phyloP scores from a whole-genome alignment of 2,329 filamentous ascomycete species.

The Pseudocercospora pini-densiflorae region DNA sequence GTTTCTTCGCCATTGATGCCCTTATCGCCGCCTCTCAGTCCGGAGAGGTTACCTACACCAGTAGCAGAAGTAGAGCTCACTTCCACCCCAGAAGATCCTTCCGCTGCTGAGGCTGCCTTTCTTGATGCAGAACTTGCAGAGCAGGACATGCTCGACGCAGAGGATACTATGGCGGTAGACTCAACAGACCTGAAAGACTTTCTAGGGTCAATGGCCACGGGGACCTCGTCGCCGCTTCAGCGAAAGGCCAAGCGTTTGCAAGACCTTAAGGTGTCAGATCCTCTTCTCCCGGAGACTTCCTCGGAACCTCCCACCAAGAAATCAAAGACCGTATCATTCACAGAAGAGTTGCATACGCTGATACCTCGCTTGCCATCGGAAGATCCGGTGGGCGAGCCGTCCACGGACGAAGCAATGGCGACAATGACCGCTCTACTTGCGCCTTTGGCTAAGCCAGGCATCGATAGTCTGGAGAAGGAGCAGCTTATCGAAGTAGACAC shows the following conservation, averaged over 20 bases:
- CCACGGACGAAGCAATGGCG: conserved; percentile 39
- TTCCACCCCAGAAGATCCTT: conserved; percentile 37
- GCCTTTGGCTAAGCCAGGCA: conserved; percentile 44
- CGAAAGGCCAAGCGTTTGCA: conserved; percentile 39
- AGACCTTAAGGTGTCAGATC: conserved; percentile 52
- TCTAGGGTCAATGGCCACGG: neutral
- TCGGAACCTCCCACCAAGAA: conserved; percentile 46
- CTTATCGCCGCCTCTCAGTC: conserved; percentile 45
- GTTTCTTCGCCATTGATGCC: conserved; percentile 55
- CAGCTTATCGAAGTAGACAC: conserved; percentile 53
- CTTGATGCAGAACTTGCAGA: conserved; percentile 39
- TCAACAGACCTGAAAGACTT: neutral
- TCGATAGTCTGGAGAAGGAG: conserved; percentile 48
- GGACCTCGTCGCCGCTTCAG: conserved; percentile 37
- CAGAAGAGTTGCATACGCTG: conserved; percentile 42
- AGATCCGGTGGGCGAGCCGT: conserved; percentile 26
- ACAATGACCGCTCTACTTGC: conserved; percentile 41
- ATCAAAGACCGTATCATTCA: conserved; percentile 47
- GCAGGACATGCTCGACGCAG: conserved; percentile 30
- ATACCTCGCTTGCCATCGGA: conserved; percentile 39
- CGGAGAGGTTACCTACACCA: conserved; percentile 32
- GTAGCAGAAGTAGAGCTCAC: conserved; percentile 37
- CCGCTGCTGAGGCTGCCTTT: conserved; percentile 30
- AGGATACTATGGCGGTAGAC: conserved; percentile 24
- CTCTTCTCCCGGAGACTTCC: conserved; percentile 46